Base-by-base conservation (phyloP, 345 rosid species). In the Erucastrum elatum region DNA sequence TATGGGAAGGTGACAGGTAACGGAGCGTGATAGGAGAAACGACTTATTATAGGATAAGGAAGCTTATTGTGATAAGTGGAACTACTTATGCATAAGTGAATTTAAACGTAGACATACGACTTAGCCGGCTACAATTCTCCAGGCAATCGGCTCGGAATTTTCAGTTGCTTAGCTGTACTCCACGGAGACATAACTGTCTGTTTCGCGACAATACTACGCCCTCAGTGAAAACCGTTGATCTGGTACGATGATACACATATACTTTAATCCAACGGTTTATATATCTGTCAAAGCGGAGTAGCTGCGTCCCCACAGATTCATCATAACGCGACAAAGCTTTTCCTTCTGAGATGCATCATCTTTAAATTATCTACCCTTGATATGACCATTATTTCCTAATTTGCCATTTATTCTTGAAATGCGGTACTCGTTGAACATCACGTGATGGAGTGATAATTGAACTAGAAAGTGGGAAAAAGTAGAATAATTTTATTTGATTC, bases 141-240 rank as follows among this genome's bases (percentile, higher is more conserved):
- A 87, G 83, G 79, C 83, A 77, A 77, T 88, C 96, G 93, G 93
- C 94, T 86, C 88, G 88, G 90, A 90, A n/a, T 87, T 88, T 75
- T 79, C 29, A 84, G 87, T 87, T 83, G 84, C 85, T 90, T 90
- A 89, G 85, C 91, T 85, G 84, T 84, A 17, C 49, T 11, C 56
- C 65, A 37, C 30, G 31, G 67, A 80, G 84, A 12, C 2, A 2
- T 65, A 7, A 74, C 84, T 64, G 0, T 16, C 15, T 82, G 72
- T 64, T 2, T 7, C 68, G 15, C 8, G 15, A 39, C 21, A 30
- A 4, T 2, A 0, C 6, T 27, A 30, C 63, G 58, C 34, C 55
- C 2, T 44, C 4, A 0, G 2, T 2, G 0, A 3, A 2, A 9
- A 8, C 81, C 79, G 85, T 85, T 25, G 33, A 77, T 74, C 4